Evolutionary conservation across 495 filamentous ascomycete species (phyloP), one percentile per base, ranked within the genome.

Genomic region (Aspergillus sclerotiicarbonarius): DNA sequence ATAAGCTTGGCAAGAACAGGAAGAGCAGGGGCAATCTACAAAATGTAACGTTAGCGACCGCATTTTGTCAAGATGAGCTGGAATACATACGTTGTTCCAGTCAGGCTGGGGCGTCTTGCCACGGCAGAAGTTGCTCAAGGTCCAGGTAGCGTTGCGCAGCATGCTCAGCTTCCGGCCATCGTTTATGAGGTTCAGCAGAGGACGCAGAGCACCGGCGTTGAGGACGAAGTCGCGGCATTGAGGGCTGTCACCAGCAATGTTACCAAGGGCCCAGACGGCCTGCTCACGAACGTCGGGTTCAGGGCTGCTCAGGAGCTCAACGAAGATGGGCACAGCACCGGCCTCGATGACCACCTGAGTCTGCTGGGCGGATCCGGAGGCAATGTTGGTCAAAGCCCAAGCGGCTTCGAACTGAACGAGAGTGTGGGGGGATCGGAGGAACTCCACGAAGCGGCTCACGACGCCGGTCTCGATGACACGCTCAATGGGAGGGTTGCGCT

Each of bases 371-470:
- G 92, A 96, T 62, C 95, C 95, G 33, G 92, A 97, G 47, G 95
- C 95, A 76, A 99, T 99, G 80, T 99, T 99, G 76, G 95, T 99
- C 69, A 99, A 80, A 61, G 95, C 95, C 95, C 95, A 99, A 9
- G 95, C 95, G 64, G 95, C 94, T 77, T 99, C 95, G 72, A 99
- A 99, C 76, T 99, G 95, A 50, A 99, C 95, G 21, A 99, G 83
- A 31, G 95, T 99, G 71, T 99, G 95, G 53, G 95, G 95, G 30
- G 95, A 99, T 54, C 91, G 88, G 53, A 99, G 91, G 77, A 99
- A 99, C 72, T 96, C 90, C 68, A 99, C 95, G 68, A 99, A 99
- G 68, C 95, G 88, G 76, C 86, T 86, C 45, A 99, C 95, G 58
- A 99, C 95, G 60, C 95, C 95, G 57, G 95, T 98, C 84, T 97